A percentile compares a stretch with the other conserved stretches of the same genome.
Conservation (phyloP, 257 asterid genomes). For the Penstemon eatonii region DNA sequence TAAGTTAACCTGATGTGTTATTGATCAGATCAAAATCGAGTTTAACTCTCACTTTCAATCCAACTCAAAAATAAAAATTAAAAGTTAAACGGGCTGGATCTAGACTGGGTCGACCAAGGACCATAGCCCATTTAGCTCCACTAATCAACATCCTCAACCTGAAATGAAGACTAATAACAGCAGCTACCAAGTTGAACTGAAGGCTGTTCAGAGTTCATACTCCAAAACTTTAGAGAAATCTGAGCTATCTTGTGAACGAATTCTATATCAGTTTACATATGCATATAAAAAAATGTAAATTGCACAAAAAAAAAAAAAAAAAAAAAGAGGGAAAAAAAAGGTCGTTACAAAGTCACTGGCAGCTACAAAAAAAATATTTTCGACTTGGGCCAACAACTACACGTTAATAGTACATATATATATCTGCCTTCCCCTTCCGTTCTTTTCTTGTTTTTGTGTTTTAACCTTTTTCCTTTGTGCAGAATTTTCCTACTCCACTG, state of each 20-base stretch:
- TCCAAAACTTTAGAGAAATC: conserved; percentile 15
- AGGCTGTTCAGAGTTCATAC: no score
- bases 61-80: no score
- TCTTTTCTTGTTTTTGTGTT: conserved; percentile 28
- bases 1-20: no score
- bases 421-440: conserved; percentile 32
- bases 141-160: background rate
- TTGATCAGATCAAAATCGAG: no score
- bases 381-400: conserved; percentile 47
- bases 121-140: no score
- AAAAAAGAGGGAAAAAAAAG: conserved; percentile 19
- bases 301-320: no score
- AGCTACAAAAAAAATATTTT: conserved; percentile 53
- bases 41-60: no score
- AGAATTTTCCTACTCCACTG: conserved; percentile 34
- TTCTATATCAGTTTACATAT: conserved; percentile 39
- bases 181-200: background rate
- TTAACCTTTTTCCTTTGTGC: conserved; percentile 29
- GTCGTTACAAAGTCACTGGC: conserved; percentile 34
- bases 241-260: conserved; percentile 40
- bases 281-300: conserved; percentile 24
- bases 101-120: no score
- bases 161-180: background rate
- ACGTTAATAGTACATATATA: conserved; percentile 43
- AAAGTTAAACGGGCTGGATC: no score